phyloP scores from a whole-genome alignment of 139 green algal species.

The Gonium pectorale region DNA sequence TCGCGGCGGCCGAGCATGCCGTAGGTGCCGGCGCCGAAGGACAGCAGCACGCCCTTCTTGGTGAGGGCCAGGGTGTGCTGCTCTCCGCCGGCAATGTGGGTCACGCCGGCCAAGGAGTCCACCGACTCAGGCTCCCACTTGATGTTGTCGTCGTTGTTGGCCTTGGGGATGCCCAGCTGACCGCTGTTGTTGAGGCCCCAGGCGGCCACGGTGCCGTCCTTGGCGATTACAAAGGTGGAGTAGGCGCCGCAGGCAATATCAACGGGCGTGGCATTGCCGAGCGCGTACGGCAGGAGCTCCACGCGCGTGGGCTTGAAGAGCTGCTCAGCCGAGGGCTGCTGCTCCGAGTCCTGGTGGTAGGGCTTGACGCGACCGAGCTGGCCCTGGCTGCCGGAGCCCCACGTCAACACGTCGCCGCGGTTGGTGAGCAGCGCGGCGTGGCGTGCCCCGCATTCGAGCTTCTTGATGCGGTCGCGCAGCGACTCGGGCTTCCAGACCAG shows the following conservation, averaged over 20 bases:
- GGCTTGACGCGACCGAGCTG: constrained; percentile 83
- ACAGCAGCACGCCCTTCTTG: constrained; percentile 68
- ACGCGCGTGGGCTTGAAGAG: constrained; percentile 68
- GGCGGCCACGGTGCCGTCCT: constrained; percentile 70
- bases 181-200: constrained; percentile 95
- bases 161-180: constrained; percentile 78
- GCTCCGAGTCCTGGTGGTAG: constrained; percentile 42
- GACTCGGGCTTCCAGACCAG: constrained; percentile 63
- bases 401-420: constrained; percentile 78
- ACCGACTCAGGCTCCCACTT: constrained; percentile 61
- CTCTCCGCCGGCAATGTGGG: constrained; percentile 74
- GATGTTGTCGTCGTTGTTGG: constrained; percentile 40
- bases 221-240: constrained; percentile 74
- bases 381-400: constrained; percentile 85
- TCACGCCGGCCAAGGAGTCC: constrained; percentile 51
- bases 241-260: constrained; percentile 67
- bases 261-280: constrained; percentile 19
- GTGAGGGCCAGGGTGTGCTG: constrained; percentile 87
- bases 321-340: constrained; percentile 28
- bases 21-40: constrained; percentile 86
- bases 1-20: constrained; percentile 80
- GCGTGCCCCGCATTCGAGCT: constrained; percentile 77
- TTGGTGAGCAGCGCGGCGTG: constrained; percentile 77
- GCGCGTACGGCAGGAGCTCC: background rate
- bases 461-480: constrained; percentile 51